phyloP scores from a whole-genome alignment of 2,329 filamentous ascomycete genomes.

The Ceratocystis harringtonii region DNA sequence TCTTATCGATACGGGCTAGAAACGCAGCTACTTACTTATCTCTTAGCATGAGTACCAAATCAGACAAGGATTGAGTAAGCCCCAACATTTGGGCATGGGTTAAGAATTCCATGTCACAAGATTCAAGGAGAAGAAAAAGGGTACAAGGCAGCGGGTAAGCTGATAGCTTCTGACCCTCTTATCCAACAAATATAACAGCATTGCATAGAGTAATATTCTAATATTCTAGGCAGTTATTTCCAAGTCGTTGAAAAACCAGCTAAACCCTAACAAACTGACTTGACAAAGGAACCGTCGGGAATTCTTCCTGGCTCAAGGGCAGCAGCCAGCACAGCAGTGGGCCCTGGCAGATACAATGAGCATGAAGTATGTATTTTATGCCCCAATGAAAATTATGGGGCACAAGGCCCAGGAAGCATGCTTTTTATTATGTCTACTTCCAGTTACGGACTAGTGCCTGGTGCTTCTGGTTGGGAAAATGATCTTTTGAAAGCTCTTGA shows the following conservation, averaged over 20 bases:
- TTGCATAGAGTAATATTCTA: too few species aligned
- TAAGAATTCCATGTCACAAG: background rate
- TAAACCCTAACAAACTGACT: background rate
- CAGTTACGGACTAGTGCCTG: constrained; percentile 13
- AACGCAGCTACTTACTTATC: background rate
- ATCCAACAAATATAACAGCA: too few species aligned
- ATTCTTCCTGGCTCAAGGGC: background rate
- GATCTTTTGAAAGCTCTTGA: constrained; percentile 7
- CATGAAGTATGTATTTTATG: background rate
- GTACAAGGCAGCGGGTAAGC: background rate
- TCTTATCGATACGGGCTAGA: background rate
- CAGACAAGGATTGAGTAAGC: background rate
- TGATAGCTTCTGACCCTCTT: too few species aligned
- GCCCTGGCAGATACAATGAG: background rate
- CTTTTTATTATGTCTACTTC: constrained; percentile 5
- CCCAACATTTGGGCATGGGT: background rate
- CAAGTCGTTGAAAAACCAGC: background rate
- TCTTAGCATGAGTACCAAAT: background rate
- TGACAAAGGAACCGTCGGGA: constrained; percentile 1
- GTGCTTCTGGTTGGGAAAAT: constrained; percentile 16
- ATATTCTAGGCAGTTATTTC: too few species aligned
- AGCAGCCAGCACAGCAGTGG: background rate
- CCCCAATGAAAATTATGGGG: constrained; percentile 16
- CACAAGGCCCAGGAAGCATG: background rate
- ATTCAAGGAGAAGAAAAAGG: background rate